phyloP scores from a whole-genome alignment of 768 basidiomycete genomes.

The Cystofilobasidium ferigula region DNA sequence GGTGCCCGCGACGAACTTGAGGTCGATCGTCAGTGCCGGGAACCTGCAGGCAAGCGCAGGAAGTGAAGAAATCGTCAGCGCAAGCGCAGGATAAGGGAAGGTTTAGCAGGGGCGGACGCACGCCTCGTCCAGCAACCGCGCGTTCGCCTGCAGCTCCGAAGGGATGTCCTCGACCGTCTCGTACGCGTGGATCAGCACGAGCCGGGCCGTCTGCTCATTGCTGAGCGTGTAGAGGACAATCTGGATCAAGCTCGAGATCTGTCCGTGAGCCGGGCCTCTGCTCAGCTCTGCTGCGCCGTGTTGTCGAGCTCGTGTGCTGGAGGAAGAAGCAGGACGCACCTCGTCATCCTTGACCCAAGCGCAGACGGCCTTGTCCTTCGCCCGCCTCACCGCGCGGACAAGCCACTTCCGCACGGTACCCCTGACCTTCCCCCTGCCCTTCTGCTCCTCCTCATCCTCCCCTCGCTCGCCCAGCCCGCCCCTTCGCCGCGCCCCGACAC shows the following conservation, averaged over 20 bases:
- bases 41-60: conserved; percentile 49
- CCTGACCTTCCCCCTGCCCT: not conserved
- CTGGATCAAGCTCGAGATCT: conserved; percentile 58
- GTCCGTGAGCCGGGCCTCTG: not conserved
- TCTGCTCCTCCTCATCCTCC: conserved; percentile 35
- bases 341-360: conserved; percentile 56
- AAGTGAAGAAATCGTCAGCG: not conserved
- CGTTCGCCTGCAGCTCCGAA: conserved; percentile 62
- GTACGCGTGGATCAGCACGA: conserved; percentile 60
- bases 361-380: conserved; percentile 51
- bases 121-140: conserved; percentile 38
- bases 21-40: conserved; percentile 54
- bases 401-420: conserved; percentile 32
- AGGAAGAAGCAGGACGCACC: conserved; percentile 39
- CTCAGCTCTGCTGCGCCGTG: too few species aligned
- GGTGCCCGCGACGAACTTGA: conserved; percentile 39
- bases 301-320: not conserved
- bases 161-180: conserved; percentile 49
- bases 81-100: conserved; percentile 36
- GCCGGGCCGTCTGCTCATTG: conserved; percentile 59
- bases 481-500: conserved; percentile 38
- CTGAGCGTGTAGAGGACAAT: conserved; percentile 55
- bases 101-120: not conserved
- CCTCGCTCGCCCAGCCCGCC: too few species aligned
- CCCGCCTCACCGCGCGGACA: conserved; percentile 42